Conservation (phyloP, 2,329 filamentous ascomycete genomes). For the Aspergillus thermomutatus region DNA sequence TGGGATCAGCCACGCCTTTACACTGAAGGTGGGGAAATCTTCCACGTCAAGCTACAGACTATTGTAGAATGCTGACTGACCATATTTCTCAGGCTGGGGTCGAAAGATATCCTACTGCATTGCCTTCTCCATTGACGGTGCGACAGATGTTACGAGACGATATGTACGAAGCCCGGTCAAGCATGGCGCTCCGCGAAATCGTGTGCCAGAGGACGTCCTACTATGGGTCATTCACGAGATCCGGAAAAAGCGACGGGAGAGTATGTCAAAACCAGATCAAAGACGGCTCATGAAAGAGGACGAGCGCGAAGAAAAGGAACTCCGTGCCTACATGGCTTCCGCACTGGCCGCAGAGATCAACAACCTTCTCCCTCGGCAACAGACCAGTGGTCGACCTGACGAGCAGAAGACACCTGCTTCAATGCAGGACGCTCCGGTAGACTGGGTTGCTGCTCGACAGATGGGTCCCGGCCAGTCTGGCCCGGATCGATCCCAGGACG, state of each 20-base stretch:
- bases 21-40: conserved; percentile 63
- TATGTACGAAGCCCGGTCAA: conserved; percentile 55
- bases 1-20: conserved; percentile 95
- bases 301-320: conserved; percentile 47
- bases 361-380: conserved; percentile 36
- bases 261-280: conserved; percentile 75
- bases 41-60: not conserved
- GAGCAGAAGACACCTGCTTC: conserved; percentile 42
- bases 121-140: conserved; percentile 88
- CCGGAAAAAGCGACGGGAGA: conserved; percentile 74
- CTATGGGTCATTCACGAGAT: conserved; percentile 92
- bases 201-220: conserved; percentile 83
- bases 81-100: conserved; percentile 66
- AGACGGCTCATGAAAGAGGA: conserved; percentile 46
- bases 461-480: conserved; percentile 30
- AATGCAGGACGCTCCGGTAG: conserved; percentile 30
- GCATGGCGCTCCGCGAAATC: conserved; percentile 68
- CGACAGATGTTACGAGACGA: conserved; percentile 64
- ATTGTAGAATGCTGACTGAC: conserved; percentile 8
- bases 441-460: conserved; percentile 31
- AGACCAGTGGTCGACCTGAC: conserved; percentile 26
- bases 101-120: conserved; percentile 97
- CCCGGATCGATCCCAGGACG: conserved; percentile 31
- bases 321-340: conserved; percentile 44
- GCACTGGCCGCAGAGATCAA: conserved; percentile 45